Percentiles rank a stretch among this genome's conserved stretches.
These are phyloP conservation scores for Microstroma glucosiphilum DNA, from an alignment of 1,284 basidiomycete species.

Conservation along the genomic window DNA sequence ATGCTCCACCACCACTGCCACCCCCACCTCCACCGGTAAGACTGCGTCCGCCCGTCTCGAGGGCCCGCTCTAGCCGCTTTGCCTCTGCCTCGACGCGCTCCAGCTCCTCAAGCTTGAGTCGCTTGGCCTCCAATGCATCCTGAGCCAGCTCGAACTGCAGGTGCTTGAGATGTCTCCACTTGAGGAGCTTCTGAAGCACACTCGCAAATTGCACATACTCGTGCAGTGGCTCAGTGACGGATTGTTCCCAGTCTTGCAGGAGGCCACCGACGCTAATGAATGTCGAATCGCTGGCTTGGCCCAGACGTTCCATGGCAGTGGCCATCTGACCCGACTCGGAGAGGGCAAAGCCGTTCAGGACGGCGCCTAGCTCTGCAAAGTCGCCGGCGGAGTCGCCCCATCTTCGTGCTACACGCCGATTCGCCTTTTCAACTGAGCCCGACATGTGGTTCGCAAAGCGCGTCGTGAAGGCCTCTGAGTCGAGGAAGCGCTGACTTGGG, in stretches of 20 bases:
- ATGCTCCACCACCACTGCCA: slow-evolving; percentile 18
- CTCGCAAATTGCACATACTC: slow-evolving; percentile 91
- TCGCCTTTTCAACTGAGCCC: slow-evolving; percentile 91
- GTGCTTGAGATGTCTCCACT: slow-evolving; percentile 95
- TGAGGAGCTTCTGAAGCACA: slow-evolving; percentile 87
- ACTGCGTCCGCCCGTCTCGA: slow-evolving; percentile 53
- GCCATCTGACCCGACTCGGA: slow-evolving; percentile 70
- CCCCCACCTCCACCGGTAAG: slow-evolving; percentile 14
- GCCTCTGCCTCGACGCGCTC: slow-evolving; percentile 91
- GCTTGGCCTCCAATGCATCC: slow-evolving; percentile 78
- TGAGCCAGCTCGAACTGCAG: slow-evolving; percentile 96
- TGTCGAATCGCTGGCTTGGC: slow-evolving; percentile 88
- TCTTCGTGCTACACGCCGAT: slow-evolving; percentile 78
- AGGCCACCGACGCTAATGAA: slow-evolving; percentile 73
- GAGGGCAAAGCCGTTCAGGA: slow-evolving; percentile 89
- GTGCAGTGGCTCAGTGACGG: slow-evolving; percentile 89
- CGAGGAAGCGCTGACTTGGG: slow-evolving; percentile 65
- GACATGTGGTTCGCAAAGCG: slow-evolving; percentile 89
- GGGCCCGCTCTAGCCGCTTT: slow-evolving; percentile 76
- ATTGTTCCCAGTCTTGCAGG: slow-evolving; percentile 63
- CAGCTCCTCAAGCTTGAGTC: slow-evolving; percentile 77
- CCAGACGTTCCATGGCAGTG: slow-evolving; percentile 77
- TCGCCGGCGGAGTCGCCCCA: slow-evolving; percentile 91
- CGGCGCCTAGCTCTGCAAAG: slow-evolving; percentile 87
- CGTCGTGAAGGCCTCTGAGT: slow-evolving; percentile 91